These are phyloP conservation scores for Colletotrichum shisoi DNA, from an alignment of 2,329 filamentous ascomycete genomes.

Conservation along the genomic window DNA sequence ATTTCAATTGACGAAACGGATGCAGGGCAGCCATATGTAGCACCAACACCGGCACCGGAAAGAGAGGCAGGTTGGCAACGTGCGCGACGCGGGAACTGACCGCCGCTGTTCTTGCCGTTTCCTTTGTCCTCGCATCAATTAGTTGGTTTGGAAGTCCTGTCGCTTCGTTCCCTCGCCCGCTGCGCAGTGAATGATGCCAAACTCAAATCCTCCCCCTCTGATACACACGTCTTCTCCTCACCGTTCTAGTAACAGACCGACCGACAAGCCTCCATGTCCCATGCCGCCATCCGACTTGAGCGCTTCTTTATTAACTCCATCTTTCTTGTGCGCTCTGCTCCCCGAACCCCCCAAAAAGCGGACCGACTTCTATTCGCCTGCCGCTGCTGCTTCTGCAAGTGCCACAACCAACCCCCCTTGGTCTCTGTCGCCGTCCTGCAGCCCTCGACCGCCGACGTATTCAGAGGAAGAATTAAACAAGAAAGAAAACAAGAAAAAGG, in stretches of 20 bases:
- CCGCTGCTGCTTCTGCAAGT: neutral
- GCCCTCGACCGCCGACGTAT: too few relatives aligned
- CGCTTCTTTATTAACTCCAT: constrained; percentile 31
- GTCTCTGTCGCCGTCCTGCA: constrained; percentile 1
- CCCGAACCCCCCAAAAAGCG: constrained; percentile 25
- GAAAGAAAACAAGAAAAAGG: constrained; percentile 8
- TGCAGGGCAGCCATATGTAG: neutral
- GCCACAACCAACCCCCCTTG: neutral
- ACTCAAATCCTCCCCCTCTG: neutral
- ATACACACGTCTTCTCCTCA: neutral
- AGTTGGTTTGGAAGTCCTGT: too few relatives aligned
- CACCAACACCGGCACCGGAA: too few relatives aligned
- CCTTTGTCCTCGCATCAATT: constrained; percentile 14
- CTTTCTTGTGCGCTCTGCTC: neutral
- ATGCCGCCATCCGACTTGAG: neutral
- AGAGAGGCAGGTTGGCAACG: neutral
- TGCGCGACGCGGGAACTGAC: constrained; percentile 12
- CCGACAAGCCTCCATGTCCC: neutral
- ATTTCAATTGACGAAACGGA: neutral
- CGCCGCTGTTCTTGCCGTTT: neutral
- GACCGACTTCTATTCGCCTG: neutral
- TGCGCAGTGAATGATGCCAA: neutral
- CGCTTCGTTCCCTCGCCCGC: neutral
- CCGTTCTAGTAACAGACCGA: neutral
- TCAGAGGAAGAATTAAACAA: neutral